Base-by-base conservation (phyloP, 495 filamentous ascomycete genomes). In the Trichoderma parareesei region DNA sequence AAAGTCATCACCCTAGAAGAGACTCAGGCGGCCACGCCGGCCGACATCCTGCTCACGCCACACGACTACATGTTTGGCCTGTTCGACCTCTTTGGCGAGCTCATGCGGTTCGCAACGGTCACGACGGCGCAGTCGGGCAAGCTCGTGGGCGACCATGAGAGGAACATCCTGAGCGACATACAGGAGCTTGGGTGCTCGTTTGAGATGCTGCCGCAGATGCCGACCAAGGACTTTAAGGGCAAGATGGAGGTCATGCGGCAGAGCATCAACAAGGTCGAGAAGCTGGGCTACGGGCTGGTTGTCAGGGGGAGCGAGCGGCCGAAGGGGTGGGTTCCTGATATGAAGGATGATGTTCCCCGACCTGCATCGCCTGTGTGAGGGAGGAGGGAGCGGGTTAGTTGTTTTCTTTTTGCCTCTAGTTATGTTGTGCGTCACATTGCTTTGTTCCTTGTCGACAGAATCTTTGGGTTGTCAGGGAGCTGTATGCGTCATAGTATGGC, bases 21-120 rank as follows among this genome's bases (percentile, higher is more conserved):
- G 65, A 85, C 90, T 0, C 70, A 75, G 37, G 71, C 70, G 0
- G 69, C 76, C 3, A 70, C 95, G 2, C 81, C 82, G 0, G 71
- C 70, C 0, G 78, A 78, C 8, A 78, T 97, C 48, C 70, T 75
- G 14, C 72, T 90, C n/a, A 90, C 90, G 5, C 81, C 85, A 37
- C 87, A 93, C 9, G 94, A 98, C 73, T 98, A 96, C 71, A 69
- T 97, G 37, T 88, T 95, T 66, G 94, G 95, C 5, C 77, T 98
- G 8, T 97, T 96, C 69, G 94, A 98, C 74, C 80, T 97, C 60
- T 88, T 89, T 0, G 94, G 94, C 10, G 94, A 98, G 75, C 82
- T 98, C 77, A 98, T 98, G 94, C 82, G 92, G 38, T 97, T 96
- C 75, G 92, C 90, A 0, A 93, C 97, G 41, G 91, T 90, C 16